Evolutionary conservation across 2,329 filamentous ascomycete species (phyloP).

Genomic region (Fusarium sp.): DNA sequence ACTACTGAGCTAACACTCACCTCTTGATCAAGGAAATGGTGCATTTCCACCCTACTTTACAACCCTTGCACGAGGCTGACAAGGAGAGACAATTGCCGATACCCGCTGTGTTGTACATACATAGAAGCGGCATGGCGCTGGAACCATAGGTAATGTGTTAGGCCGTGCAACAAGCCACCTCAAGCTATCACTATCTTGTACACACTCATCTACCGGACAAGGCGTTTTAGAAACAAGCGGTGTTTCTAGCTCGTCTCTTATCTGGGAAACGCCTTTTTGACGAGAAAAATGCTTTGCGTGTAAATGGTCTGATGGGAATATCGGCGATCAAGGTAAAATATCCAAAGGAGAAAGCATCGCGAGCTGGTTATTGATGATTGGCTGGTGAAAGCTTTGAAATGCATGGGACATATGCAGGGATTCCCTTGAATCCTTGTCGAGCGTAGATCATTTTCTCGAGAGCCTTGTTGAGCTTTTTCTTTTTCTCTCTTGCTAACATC

Average conservation of each 20-base stretch:
- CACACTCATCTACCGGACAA: not conserved
- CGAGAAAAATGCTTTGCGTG: not conserved
- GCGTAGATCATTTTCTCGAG: constrained; percentile 17
- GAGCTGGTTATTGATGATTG: constrained; percentile 26
- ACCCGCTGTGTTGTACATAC: not conserved
- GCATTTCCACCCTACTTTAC: constrained; percentile 1
- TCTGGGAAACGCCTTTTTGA: not conserved
- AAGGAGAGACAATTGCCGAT: constrained; percentile 6
- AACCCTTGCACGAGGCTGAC: constrained; percentile 8
- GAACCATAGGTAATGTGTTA: not conserved
- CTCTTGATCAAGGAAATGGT: not conserved
- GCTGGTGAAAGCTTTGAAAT: not conserved
- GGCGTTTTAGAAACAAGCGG: constrained; percentile 1
- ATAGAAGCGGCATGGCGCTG: not conserved
- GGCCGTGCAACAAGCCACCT: constrained; percentile 17
- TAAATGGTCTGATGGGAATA: not conserved
- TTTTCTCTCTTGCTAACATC: not conserved
- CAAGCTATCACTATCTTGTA: not conserved
- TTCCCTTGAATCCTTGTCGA: constrained; percentile 9
- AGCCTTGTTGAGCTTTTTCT: not conserved
- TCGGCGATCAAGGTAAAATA: not conserved
- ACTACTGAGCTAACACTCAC: not conserved
- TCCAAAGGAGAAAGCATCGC: constrained; percentile 24
- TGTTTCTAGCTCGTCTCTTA: not conserved
- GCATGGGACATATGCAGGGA: constrained; percentile 17